A percentile compares a stretch with the other conserved stretches of the same genome.
Conservation (phyloP, 1,139 yeast genomes). For the Kluyveromyces marxianus region DNA sequence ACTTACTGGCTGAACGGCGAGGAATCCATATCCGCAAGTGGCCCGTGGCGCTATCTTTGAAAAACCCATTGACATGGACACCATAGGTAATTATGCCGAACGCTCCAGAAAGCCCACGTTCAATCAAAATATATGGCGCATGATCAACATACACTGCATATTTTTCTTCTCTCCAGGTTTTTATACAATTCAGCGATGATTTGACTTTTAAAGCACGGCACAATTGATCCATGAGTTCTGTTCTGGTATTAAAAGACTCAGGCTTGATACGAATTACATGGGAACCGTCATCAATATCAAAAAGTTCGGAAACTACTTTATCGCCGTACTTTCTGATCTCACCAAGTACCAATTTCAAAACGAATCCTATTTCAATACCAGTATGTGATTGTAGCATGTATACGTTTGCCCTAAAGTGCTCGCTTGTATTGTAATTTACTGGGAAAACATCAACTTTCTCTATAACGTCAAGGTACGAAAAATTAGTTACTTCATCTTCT, state of each 20-base stretch:
- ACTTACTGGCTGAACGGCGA: slow-evolving; percentile 63
- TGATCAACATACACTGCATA: slow-evolving; percentile 62
- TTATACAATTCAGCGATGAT: slow-evolving; percentile 28
- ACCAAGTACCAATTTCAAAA: slow-evolving; percentile 17
- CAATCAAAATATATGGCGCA: slow-evolving; percentile 60
- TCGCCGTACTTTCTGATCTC: slow-evolving; percentile 16
- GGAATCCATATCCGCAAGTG: slow-evolving; percentile 76
- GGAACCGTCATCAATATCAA: slow-evolving; percentile 10
- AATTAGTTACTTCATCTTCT: slow-evolving; percentile 17
- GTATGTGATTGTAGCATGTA: slow-evolving; percentile 21
- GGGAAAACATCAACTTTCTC: slow-evolving; percentile 28
- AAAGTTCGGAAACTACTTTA: slow-evolving; percentile 9
- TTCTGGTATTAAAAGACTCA: slow-evolving; percentile 18
- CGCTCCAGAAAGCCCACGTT: slow-evolving; percentile 73
- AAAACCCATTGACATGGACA: slow-evolving; percentile 75
- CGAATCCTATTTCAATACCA: slow-evolving; percentile 22
- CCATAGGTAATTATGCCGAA: slow-evolving; percentile 89
- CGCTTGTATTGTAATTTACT: slow-evolving; percentile 12
- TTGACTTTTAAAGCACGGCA: slow-evolving; percentile 13
- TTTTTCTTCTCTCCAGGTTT: slow-evolving; percentile 86
- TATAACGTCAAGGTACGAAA: slow-evolving; percentile 22
- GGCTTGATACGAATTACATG: slow-evolving; percentile 15
- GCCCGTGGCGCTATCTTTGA: slow-evolving; percentile 37
- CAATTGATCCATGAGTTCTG: slow-evolving; percentile 18
- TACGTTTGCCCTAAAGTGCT: slow-evolving; percentile 20